A percentile compares a stretch with the other conserved stretches of the same genome.
Conservation (phyloP, 139 green algal genomes). For the Gonium pectorale region DNA sequence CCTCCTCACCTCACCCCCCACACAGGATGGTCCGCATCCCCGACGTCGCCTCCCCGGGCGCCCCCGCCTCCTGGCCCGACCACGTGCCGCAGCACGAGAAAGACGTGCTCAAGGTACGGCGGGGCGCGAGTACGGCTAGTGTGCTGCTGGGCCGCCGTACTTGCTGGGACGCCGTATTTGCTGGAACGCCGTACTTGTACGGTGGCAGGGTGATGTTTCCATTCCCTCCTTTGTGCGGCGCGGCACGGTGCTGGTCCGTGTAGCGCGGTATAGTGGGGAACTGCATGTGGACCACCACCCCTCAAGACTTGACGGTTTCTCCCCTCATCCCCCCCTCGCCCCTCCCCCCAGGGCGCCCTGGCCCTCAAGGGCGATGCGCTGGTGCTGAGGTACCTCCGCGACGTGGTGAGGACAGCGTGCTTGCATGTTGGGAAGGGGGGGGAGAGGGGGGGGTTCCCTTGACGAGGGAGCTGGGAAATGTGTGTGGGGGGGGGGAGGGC, state of each 20-base stretch:
- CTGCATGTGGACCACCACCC: too few relatives aligned
- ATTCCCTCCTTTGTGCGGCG: too few relatives aligned
- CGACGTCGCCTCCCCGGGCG: conserved; percentile 49
- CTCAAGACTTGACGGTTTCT: neutral
- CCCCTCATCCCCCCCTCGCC: neutral
- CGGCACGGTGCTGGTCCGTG: too few relatives aligned
- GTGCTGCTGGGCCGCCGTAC: neutral
- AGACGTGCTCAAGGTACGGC: conserved; percentile 70
- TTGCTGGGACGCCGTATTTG: neutral
- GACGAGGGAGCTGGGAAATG: too few relatives aligned
- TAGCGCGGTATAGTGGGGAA: too few relatives aligned
- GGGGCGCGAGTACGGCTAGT: neutral
- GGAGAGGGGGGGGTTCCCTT: too few relatives aligned
- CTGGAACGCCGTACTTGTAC: neutral
- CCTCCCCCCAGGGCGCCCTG: conserved; percentile 49
- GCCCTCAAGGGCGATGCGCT: conserved; percentile 79
- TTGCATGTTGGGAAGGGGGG: too few relatives aligned
- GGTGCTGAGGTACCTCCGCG: conserved; percentile 78
- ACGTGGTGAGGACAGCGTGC: conserved; percentile 67
- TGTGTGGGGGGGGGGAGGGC: too few relatives aligned
- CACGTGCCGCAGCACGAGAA: conserved; percentile 81
- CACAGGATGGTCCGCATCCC: conserved; percentile 59
- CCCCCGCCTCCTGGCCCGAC: conserved; percentile 72
- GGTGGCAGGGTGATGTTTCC: neutral
- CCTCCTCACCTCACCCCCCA: neutral